phyloP scores from a whole-genome alignment of 441 rosid species.

The Mallotus repandus region DNA sequence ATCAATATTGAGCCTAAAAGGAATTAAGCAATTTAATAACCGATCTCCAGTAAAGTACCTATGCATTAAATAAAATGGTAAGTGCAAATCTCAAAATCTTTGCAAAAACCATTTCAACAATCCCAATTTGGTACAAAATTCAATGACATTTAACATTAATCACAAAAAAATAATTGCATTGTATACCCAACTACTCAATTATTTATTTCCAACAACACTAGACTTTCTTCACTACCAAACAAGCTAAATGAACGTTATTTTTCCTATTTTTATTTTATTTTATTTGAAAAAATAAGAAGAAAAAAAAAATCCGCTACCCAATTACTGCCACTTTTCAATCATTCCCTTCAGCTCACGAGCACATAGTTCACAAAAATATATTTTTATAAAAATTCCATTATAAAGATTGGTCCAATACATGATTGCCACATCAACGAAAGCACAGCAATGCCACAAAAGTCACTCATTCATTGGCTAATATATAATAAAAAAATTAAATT shows the following conservation, averaged over 20 bases:
- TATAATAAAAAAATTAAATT: no score
- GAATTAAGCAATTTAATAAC: no score
- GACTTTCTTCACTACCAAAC: not conserved
- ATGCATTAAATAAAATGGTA: not conserved
- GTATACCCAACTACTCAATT: not conserved
- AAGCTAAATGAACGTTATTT: not conserved
- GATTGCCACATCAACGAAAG: conserved; percentile 8
- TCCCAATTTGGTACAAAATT: conserved; percentile 9
- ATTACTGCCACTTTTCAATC: not conserved
- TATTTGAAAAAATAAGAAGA: not conserved
- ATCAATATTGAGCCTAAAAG: no score
- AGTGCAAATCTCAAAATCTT: conserved; percentile 21
- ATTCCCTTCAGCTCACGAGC: not conserved
- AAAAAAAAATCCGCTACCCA: not conserved
- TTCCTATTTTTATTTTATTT: not conserved
- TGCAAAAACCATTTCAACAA: not conserved
- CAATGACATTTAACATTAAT: not conserved
- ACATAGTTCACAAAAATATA: not conserved
- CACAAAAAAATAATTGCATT: not conserved
- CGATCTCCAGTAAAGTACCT: not conserved
- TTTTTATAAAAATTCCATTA: no score
- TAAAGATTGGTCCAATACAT: not conserved
- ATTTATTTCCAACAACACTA: not conserved
- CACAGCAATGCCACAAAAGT: no score
- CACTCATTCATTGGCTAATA: no score